Base-by-base conservation (phyloP, 2,329 filamentous ascomycete genomes). In the Dothiorella sarmentorum region DNA sequence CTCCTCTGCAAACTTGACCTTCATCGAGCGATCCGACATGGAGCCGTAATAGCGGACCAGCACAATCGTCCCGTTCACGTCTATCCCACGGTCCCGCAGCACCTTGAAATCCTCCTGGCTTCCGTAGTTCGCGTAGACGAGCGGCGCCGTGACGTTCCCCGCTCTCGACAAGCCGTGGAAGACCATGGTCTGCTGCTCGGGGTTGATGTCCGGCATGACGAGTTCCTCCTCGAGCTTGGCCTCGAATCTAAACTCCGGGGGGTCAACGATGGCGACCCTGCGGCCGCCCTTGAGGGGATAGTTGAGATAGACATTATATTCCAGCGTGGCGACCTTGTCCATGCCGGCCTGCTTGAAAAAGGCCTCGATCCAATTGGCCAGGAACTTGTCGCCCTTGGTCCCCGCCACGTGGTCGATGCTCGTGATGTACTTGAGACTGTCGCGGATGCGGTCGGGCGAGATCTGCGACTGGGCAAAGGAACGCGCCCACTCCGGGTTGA, bases 121-220 rank as follows among this genome's bases (percentile, higher is more conserved):
- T 11, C 94, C 95, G 67, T 92, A 96, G 74, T 97, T 97, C 56
- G 88, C 93, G 71, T 96, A 99, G 1, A 99, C 83, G 43, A 97
- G 73, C 18, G 89, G 92, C 0, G 94, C 94, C 24, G 83, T 89
- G 35, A 93, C 91, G 67, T 94, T 89, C 42, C 92, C 94, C 0
- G 88, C 83, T 69, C 89, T 91, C 17, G 92, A 96, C 70, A 94
- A 86, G 1, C 90, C 94, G 71, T 97, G 93, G 69, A 96, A 99
- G 7, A 85, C 86, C 47, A 83, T 81, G 0, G 90, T 92, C 73
- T 93, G 87, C 64, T 85, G 52, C 18, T 56, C 47, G 15, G 42
- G 82, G 26, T 84, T 82, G n/a, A 55, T 45, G 1, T 80, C 77
- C 3, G 81, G 63, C 40, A 65, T 70, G 13, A 67, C 80, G 61